These are phyloP conservation scores for Petasospora rhodanensis DNA, from an alignment of 1,139 yeast species.

Conservation along the genomic window DNA sequence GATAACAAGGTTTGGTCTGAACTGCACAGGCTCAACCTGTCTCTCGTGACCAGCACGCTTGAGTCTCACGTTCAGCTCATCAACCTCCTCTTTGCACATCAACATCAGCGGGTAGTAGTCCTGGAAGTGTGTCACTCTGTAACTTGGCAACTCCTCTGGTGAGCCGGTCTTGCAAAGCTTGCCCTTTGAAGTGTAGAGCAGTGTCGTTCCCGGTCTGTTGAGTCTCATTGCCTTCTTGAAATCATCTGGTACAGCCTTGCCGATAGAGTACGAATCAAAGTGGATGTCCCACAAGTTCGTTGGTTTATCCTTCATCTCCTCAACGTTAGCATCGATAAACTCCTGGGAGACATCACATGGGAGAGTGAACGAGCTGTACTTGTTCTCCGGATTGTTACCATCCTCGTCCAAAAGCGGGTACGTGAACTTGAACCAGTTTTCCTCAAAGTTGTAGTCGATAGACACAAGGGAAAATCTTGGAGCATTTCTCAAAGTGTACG, in stretches of 20 bases:
- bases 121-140: conserved; percentile 33
- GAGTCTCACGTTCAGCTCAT: conserved; percentile 27
- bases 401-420: conserved; percentile 23
- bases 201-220: conserved; percentile 18
- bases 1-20: conserved; percentile 39
- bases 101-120: conserved; percentile 41
- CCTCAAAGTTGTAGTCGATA: conserved; percentile 24
- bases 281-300: conserved; percentile 27
- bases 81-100: conserved; percentile 32
- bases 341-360: conserved; percentile 27
- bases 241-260: conserved; percentile 21
- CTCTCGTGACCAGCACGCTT: conserved; percentile 17
- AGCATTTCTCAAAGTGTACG: conserved; percentile 33
- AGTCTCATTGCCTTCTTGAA: conserved; percentile 21
- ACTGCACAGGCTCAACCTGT: conserved; percentile 26
- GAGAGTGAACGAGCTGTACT: conserved; percentile 24
- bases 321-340: conserved; percentile 20
- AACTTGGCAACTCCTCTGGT: conserved; percentile 11
- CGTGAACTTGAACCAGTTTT: conserved; percentile 26
- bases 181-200: conserved; percentile 31
- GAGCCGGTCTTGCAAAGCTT: conserved; percentile 30
- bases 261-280: conserved; percentile 23
- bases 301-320: conserved; percentile 3
- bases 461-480: conserved; percentile 32
- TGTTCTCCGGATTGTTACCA: conserved; percentile 3